Evolutionary conservation across 805 yeast species (phyloP), one percentile per base, ranked within the genome.

Genomic region (Jamesozyma rosinii): DNA sequence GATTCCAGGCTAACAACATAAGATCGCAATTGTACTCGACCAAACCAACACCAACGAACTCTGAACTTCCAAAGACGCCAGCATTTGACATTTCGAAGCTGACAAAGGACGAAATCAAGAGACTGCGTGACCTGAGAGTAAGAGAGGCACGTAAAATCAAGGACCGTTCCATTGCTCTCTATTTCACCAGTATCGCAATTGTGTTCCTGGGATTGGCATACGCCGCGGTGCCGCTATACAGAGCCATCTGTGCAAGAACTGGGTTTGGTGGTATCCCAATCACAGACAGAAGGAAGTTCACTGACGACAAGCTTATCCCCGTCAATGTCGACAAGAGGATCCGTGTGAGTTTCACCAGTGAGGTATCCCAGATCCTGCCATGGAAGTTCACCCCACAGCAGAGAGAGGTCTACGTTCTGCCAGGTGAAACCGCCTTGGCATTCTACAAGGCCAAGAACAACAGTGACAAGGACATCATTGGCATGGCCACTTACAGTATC

Each of bases 401-500:
- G 59, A 72, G 90, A 49, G 95, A 89, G 62, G 97, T 92, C 1
- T 78, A 79, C 52, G 83, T 92, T 19, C 79, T 87, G 9, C 98
- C 98, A 0, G 98, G 98, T 19, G 98, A 92, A 64, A 92, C 98
- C 2, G 98, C 98, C 0, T 69, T 92, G 47, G 97, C 95, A 0
- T 92, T 92, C 61, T 92, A 87, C 68, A 83, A 81, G 62, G 98
- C 98, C 20, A 84, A 81, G 63, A 92, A 92, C 59, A 69, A 69
- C 47, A 77, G 95, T 36, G 81, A 81, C 46, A 84, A 84, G 54
- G 97, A 92, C 60, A 85, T 92, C 36, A 86, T 92, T 42, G 98
- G 98, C 6, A 92, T 92, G 95, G 98, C 98, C 2, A 92, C 98
- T 0, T 92, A 92, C 63, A 83, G 95, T 4, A 96, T 92, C 39